These are phyloP conservation scores for Escovopsis sp. DNA, from an alignment of 2,329 filamentous ascomycete species.

Conservation along the genomic window DNA sequence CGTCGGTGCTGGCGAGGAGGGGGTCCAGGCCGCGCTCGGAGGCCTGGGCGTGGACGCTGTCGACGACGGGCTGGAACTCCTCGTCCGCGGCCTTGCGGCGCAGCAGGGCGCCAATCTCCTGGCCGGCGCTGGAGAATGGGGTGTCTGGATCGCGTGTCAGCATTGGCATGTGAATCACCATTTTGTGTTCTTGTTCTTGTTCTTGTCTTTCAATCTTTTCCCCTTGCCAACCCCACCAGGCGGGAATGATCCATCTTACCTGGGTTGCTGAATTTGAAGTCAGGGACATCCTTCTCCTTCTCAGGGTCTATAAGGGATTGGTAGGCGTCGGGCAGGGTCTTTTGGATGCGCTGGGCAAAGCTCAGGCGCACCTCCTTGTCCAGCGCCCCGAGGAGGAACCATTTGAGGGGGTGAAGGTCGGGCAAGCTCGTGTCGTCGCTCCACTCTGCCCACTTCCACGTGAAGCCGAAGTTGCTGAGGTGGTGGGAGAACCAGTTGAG, in stretches of 20 bases:
- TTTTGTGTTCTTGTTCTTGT: not conserved
- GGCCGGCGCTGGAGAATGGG: slow-evolving; percentile 74
- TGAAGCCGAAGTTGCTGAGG: slow-evolving; percentile 96
- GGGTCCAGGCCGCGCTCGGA: slow-evolving; percentile 59
- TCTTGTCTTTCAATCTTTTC: too few relatives aligned
- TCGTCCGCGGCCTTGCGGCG: slow-evolving; percentile 74
- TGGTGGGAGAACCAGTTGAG: slow-evolving; percentile 98
- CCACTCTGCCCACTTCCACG: slow-evolving; percentile 99
- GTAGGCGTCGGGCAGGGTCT: slow-evolving; percentile 76
- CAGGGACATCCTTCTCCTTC: slow-evolving; percentile 90
- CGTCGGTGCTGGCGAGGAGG: slow-evolving; percentile 75
- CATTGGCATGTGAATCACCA: not conserved
- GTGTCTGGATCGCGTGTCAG: slow-evolving; percentile 34
- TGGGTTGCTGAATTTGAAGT: slow-evolving; percentile 76
- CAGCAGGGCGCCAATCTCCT: slow-evolving; percentile 63
- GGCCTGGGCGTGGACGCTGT: slow-evolving; percentile 68
- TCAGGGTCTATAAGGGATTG: slow-evolving; percentile 66
- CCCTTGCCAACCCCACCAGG: too few relatives aligned
- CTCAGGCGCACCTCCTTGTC: slow-evolving; percentile 96
- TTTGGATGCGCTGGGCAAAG: slow-evolving; percentile 91
- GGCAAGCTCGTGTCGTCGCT: slow-evolving; percentile 68
- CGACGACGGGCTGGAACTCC: slow-evolving; percentile 69
- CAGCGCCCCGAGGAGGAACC: slow-evolving; percentile 78
- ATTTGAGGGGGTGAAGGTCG: slow-evolving; percentile 71
- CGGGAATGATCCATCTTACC: slow-evolving; percentile 32